Conservation (phyloP, 164 flowering plant genomes). For the Cinnamomum chago region DNA sequence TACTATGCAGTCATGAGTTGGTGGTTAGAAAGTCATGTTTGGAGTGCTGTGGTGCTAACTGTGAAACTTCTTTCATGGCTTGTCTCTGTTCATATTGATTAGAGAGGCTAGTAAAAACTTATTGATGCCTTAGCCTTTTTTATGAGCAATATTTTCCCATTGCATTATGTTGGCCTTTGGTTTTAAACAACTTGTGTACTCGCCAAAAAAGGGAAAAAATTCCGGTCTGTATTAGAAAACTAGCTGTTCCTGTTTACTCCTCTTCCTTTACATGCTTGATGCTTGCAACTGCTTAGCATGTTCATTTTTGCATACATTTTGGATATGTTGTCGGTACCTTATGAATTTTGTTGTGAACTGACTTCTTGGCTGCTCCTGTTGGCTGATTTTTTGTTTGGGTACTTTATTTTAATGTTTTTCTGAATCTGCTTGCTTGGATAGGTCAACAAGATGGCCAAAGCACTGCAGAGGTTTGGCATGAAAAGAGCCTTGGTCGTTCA, state of each 20-base stretch:
- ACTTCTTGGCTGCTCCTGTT: neutral
- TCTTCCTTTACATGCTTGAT: neutral
- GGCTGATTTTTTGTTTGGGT: neutral
- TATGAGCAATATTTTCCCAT: neutral
- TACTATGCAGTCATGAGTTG: neutral
- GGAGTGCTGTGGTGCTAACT: neutral
- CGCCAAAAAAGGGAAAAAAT: neutral
- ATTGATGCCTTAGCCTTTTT: neutral
- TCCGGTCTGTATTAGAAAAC: neutral
- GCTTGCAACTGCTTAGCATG: neutral
- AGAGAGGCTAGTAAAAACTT: neutral
- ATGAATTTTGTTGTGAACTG: neutral
- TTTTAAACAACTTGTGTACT: neutral
- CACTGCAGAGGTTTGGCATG: conserved; percentile 84
- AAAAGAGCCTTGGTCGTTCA: conserved; percentile 87
- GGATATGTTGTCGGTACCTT: neutral
- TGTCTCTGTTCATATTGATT: neutral
- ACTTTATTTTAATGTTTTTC: too few species aligned
- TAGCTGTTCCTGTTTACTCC: neutral
- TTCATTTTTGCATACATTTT: neutral
- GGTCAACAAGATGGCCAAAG: conserved; percentile 93
- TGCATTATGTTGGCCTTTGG: neutral
- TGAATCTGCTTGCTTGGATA: conserved; percentile 17
- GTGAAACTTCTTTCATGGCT: neutral
- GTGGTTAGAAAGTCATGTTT: neutral